These are phyloP conservation scores for Eucalyptus albens DNA, from an alignment of 345 rosid genomes.

Conservation along the genomic window DNA sequence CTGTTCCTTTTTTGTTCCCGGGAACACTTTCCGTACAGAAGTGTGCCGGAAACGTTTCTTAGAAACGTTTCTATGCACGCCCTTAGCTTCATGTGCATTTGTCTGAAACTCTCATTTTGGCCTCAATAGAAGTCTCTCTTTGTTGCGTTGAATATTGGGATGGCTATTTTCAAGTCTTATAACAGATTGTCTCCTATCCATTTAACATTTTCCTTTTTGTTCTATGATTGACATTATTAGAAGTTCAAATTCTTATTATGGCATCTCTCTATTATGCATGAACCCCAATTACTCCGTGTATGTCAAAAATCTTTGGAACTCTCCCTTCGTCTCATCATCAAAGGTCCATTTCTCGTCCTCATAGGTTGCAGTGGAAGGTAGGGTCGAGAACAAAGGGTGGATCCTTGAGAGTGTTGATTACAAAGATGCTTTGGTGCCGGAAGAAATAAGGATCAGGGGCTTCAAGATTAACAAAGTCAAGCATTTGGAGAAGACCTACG, in stretches of 20 bases:
- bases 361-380: slow-evolving; percentile 60
- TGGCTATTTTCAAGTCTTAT: not conserved
- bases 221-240: not conserved
- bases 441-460: slow-evolving; percentile 72
- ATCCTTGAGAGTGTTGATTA: slow-evolving; percentile 52
- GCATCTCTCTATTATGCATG: not conserved
- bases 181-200: not conserved
- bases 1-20: too few species aligned
- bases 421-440: slow-evolving; percentile 54
- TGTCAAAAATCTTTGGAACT: not conserved
- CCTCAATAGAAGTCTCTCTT: not conserved
- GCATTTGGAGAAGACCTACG: slow-evolving; percentile 50
- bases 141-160: not conserved
- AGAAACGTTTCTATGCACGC: too few species aligned
- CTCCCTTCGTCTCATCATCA: not conserved
- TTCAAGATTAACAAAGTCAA: slow-evolving; percentile 54
- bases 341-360: not conserved
- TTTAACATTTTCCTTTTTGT: not conserved
- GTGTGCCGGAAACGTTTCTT: too few species aligned
- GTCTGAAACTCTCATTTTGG: not conserved
- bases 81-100: not conserved
- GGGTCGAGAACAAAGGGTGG: slow-evolving; percentile 76
- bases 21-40: too few species aligned
- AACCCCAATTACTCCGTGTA: not conserved
- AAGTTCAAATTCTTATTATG: not conserved